Percentiles rank a stretch among this genome's conserved stretches.
Conservation (phyloP, 495 filamentous ascomycete genomes). For the Parachaetomium inaequale region DNA sequence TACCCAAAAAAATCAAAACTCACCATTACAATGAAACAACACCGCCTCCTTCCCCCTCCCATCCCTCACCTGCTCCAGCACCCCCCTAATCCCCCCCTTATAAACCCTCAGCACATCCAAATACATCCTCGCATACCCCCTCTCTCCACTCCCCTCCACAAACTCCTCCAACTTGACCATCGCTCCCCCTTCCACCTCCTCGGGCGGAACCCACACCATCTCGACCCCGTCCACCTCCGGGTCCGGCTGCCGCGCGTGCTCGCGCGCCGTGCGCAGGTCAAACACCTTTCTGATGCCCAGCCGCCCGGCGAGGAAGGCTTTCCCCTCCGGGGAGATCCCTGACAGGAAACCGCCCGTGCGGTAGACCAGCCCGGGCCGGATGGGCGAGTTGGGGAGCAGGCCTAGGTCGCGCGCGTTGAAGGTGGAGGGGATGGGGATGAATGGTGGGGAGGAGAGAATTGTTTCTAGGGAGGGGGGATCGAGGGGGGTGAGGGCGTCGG, state of each 20-base stretch:
- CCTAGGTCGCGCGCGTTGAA: slow-evolving; percentile 47
- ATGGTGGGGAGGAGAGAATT: slow-evolving; percentile 47
- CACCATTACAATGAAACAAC: slow-evolving; percentile 53
- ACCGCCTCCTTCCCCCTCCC: slow-evolving; percentile 31
- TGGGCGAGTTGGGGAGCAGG: slow-evolving; percentile 10
- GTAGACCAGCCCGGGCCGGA: slow-evolving; percentile 48
- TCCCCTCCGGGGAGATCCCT: slow-evolving; percentile 31
- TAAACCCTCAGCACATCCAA: slow-evolving; percentile 41
- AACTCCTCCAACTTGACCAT: slow-evolving; percentile 36
- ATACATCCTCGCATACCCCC: slow-evolving; percentile 42
- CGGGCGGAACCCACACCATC: slow-evolving; percentile 36
- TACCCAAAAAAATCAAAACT: slow-evolving; percentile 16
- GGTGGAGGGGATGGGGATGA: slow-evolving; percentile 49
- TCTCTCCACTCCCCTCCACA: slow-evolving; percentile 40
- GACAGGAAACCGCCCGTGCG: slow-evolving; percentile 49
- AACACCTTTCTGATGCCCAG: too few species aligned
- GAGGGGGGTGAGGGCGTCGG: slow-evolving; percentile 37
- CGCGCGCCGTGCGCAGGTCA: slow-evolving; percentile 33
- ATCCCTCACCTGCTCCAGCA: slow-evolving; percentile 40
- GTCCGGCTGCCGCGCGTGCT: slow-evolving; percentile 36
- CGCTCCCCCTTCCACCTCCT: slow-evolving; percentile 27
- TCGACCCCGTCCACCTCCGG: slow-evolving; percentile 41
- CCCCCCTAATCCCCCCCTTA: slow-evolving; percentile 29
- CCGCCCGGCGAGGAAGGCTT: slow-evolving; percentile 37
- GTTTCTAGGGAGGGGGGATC: slow-evolving; percentile 25